Conservation (phyloP, 2,329 filamentous ascomycete genomes). For the Xylaria polymorpha region DNA sequence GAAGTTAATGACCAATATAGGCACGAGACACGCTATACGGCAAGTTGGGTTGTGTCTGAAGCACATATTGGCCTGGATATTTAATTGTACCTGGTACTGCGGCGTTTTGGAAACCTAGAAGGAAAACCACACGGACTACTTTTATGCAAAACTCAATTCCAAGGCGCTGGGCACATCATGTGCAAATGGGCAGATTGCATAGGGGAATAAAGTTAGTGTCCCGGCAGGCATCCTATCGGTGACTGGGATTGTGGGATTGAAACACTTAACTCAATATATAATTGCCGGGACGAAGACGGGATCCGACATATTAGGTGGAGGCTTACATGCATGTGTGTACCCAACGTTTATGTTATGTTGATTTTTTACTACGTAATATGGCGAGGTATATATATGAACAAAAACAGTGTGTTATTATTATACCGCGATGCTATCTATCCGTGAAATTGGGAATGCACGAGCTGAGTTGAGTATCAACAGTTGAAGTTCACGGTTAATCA, state of each 20-base stretch:
- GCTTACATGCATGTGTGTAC: background rate
- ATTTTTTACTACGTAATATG: background rate
- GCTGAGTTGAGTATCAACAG: background rate
- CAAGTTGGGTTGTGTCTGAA: background rate
- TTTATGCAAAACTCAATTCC: background rate
- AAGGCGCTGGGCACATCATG: background rate
- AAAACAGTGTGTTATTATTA: background rate
- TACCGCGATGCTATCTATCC: background rate
- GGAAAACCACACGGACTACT: background rate
- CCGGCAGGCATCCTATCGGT: background rate
- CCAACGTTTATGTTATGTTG: background rate
- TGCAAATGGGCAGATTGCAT: background rate
- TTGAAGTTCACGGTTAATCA: background rate
- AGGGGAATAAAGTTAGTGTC: background rate
- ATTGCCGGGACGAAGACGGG: background rate
- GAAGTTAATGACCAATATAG: background rate
- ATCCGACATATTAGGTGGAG: background rate
- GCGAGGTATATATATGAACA: background rate
- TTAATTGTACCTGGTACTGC: background rate
- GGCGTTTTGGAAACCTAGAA: slow-evolving; percentile 6
- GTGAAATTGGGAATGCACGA: background rate
- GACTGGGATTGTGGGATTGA: background rate
- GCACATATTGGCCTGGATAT: background rate
- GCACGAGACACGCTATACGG: background rate
- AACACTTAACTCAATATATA: background rate